phyloP scores from a whole-genome alignment of 306 rosid genomes.

The Glycine soja region DNA sequence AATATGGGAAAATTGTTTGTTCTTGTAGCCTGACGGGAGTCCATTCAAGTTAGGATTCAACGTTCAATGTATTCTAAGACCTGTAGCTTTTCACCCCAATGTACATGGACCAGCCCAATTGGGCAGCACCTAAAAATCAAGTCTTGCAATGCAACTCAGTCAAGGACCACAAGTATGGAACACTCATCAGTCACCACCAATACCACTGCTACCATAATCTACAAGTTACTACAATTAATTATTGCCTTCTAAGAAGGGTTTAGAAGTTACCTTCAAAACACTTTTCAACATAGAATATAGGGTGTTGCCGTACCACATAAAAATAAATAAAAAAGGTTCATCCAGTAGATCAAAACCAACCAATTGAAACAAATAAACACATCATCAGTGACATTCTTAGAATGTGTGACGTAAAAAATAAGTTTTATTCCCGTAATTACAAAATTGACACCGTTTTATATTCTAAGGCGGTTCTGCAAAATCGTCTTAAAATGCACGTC shows the following conservation, averaged over 20 bases:
- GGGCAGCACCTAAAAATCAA: conserved; percentile 21
- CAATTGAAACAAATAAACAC: too few species aligned
- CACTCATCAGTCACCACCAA: neutral
- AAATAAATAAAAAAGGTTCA: too few species aligned
- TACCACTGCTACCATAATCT: conserved; percentile 20
- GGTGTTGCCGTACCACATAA: too few species aligned
- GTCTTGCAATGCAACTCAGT: neutral
- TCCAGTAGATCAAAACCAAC: too few species aligned
- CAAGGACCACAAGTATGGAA: neutral
- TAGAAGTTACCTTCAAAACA: too few species aligned
- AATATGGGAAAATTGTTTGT: conserved; percentile 9
- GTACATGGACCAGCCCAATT: conserved; percentile 41
- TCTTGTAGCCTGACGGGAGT: conserved; percentile 14
- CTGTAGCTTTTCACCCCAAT: conserved; percentile 31
- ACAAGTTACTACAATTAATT: neutral
- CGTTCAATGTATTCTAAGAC: conserved; percentile 40
- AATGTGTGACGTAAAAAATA: too few species aligned
- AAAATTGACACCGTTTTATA: too few species aligned
- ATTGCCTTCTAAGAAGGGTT: neutral
- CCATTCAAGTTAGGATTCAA: conserved; percentile 36
- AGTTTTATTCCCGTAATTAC: too few species aligned
- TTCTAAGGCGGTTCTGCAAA: too few species aligned
- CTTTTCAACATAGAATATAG: too few species aligned
- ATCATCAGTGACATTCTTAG: too few species aligned
- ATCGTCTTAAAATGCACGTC: too few species aligned